Base-by-base conservation (phyloP, 1,284 basidiomycete genomes). In the Cryptococcus sp. region DNA sequence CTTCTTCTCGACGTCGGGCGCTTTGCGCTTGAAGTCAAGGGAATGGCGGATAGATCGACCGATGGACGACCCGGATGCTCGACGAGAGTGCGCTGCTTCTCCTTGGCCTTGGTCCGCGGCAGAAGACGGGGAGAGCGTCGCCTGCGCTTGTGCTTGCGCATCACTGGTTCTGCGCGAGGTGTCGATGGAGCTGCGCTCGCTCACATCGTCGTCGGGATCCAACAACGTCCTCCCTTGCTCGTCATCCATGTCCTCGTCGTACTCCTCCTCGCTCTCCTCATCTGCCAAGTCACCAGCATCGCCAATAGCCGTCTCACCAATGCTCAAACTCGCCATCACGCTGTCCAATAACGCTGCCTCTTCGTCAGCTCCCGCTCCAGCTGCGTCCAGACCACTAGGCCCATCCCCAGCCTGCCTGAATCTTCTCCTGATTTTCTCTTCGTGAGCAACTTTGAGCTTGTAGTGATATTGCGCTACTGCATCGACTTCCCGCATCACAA, bases 381-480 rank as follows among this genome's bases (percentile, higher is more conserved):
- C 46, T 19, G 31, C 54, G 31, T 50, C 55, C 13, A 62, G 62
- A 6, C 69, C 80, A 66, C 41, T 60, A 35, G 56, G 40, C 10
- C 60, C 64, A 17, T 81, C 82, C 19, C 53, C 61, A 54, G 84
- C 83, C 42, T 86, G 85, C 35, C 57, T 48, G 75, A 97, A 92
- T 35, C 92, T 84, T 52, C 87, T 82, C 25, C 90, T 83, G 44
- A 96, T 81, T 78, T 91, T 93, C 70, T 88, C 88, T 76, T 97
- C 93, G 70, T 95, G 89, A 15, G 89, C 83, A 25, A 95, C 82
- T 80, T 97, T 97, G 62, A 93, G 84, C 74, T 88, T 87, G 80
- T 95, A 94, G 77, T 97, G 93, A 72, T 96, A 93, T 54, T 88
- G 81, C 19, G 92, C 88, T 50, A 97, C 84, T 54, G 84, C 83